phyloP scores from a whole-genome alignment of 2,329 filamentous ascomycete species.

The Alternaria rosae region DNA sequence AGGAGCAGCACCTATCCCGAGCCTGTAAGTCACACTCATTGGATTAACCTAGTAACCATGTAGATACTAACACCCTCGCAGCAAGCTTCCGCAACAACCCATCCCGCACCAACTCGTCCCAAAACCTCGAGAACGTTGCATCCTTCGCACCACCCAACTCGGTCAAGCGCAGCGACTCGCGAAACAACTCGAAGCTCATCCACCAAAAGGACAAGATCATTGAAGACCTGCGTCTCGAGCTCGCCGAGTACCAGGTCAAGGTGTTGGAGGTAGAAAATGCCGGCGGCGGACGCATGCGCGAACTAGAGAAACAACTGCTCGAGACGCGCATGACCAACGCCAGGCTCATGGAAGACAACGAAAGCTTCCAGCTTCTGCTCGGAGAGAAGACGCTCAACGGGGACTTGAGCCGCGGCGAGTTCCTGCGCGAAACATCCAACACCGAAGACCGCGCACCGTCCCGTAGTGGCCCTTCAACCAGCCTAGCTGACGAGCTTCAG shows the following conservation, averaged over 20 bases:
- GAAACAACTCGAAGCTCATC: constrained; percentile 87
- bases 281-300: constrained; percentile 84
- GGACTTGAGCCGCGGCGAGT: constrained; percentile 84
- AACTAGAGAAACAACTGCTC: constrained; percentile 88
- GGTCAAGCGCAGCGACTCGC: constrained; percentile 84
- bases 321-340: constrained; percentile 96
- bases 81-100: constrained; percentile 56
- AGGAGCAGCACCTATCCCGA: constrained; percentile 59
- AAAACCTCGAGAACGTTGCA: constrained; percentile 75
- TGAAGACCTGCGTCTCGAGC: constrained; percentile 86
- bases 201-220: constrained; percentile 97
- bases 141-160: constrained; percentile 89
- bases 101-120: constrained; percentile 59
- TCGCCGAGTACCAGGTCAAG: constrained; percentile 95
- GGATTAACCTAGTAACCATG: neutral
- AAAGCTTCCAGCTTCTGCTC: constrained; percentile 94
- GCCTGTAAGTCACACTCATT: constrained; percentile 54
- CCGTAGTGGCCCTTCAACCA: constrained; percentile 46
- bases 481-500: constrained; percentile 82
- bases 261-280: constrained; percentile 92
- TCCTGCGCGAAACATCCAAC: constrained; percentile 65
- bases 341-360: constrained; percentile 96
- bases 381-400: constrained; percentile 96
- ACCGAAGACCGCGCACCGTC: constrained; percentile 43
- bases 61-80: constrained; percentile 34